Evolutionary conservation across 2,329 filamentous ascomycete species (phyloP), one percentile per base, ranked within the genome.

Genomic region (Aspergillus sergii): DNA sequence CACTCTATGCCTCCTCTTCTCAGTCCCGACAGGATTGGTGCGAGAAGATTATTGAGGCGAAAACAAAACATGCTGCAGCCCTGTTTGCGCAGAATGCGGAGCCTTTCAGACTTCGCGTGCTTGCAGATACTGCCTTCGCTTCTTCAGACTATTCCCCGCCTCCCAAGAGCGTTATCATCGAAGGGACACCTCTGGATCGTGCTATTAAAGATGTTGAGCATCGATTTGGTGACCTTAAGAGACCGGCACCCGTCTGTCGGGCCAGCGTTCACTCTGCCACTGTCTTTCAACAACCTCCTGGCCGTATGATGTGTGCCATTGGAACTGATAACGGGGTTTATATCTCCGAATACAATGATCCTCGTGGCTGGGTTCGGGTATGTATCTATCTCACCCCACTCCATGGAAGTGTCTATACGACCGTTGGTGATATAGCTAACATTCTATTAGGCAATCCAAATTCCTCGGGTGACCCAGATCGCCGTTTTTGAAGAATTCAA

Each of bases 401-500:
- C 36, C 2, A 48, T 21, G 28, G 12, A 39, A 26, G 14, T 4
- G 7, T 26, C 5, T 7, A 12, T 7, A 10, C 14, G 48, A n/a
- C 43, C 23, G 19, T 19, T n/a, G 12, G 26, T 55, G 23, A 46
- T 16, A 23, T 60, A 39, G 32, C 21, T 71, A 73, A 64, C 30
- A 16, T 8, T 34, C 4, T 26, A 64, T 59, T 4, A 96, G 91
- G 89, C 91, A 9, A 93, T 97, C 28, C 87, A 89, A 75, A 88
- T 89, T 68, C 82, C 82, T 53, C 88, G 89, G 62, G 94, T 99
- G 19, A 96, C 94, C 2, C 95, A 99, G 75, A 91, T 99, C 55
- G 90, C 95, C 0, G 92, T 99, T 0, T 86, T 99, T 8, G 96
- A 99, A 74, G 95, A 98, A 68, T 98, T 98, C 76, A 95, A 93